These are phyloP conservation scores for Lactarius pseudohatsudake DNA, from an alignment of 768 basidiomycete genomes.

Conservation along the genomic window DNA sequence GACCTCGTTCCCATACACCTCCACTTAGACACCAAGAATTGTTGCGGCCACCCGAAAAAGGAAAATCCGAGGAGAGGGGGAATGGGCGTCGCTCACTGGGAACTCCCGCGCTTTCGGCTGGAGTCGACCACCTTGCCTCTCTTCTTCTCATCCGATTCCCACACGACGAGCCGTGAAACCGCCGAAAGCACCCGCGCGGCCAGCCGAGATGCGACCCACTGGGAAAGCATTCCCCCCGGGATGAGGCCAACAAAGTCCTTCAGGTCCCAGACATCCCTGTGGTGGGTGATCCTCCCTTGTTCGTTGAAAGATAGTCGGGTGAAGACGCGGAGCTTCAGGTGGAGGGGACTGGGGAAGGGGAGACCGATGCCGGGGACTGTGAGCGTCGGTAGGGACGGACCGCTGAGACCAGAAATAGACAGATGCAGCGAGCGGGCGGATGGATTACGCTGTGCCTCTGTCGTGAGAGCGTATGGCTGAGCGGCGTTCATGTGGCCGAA, in stretches of 20 bases:
- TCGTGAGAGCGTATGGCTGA: conserved; percentile 29
- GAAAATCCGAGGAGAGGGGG: conserved; percentile 19
- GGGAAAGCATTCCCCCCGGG: conserved; percentile 63
- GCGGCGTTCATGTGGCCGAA: conserved; percentile 33
- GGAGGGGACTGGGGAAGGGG: conserved; percentile 73
- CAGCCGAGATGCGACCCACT: conserved; percentile 68
- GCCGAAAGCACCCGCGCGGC: conserved; percentile 45
- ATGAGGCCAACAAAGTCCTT: conserved; percentile 73
- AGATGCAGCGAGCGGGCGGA: conserved; percentile 30
- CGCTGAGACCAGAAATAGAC: conserved; percentile 28
- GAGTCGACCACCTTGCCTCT: conserved; percentile 14
- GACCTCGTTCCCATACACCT: conserved; percentile 22
- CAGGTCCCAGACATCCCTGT: conserved; percentile 81
- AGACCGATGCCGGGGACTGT: conserved; percentile 58
- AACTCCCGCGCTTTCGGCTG: conserved; percentile 17
- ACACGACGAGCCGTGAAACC: conserved; percentile 19
- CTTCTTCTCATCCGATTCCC: conserved; percentile 22
- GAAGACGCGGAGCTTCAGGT: conserved; percentile 68
- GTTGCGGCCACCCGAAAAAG: conserved; percentile 5
- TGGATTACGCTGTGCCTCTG: conserved; percentile 26
- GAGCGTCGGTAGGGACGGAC: conserved; percentile 45
- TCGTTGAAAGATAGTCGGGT: conserved; percentile 80
- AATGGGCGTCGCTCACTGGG: conserved; percentile 19
- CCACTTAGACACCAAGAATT: conserved; percentile 2
- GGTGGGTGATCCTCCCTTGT: conserved; percentile 74